Conservation (phyloP, 345 rosid species). For the Linum trigynum region DNA sequence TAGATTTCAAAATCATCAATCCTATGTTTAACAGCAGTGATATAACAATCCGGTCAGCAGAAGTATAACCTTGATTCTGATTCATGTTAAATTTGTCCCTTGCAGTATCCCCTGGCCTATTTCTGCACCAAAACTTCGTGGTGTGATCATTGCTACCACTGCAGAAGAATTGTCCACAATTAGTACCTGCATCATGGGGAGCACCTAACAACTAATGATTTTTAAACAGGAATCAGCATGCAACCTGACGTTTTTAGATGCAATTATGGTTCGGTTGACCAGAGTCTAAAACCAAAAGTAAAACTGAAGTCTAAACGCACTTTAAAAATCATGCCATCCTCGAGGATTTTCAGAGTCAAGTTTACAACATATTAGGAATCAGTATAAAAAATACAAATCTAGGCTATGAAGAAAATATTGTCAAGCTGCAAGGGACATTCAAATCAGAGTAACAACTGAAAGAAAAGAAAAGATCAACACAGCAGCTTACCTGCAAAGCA, state of each 20-base stretch:
- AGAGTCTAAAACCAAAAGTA: background rate
- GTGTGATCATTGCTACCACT: slow-evolving; percentile 97
- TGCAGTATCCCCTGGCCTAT: slow-evolving; percentile 87
- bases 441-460: background rate
- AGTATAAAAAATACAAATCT: background rate
- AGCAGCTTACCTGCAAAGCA: slow-evolving; percentile 76
- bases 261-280: background rate
- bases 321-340: background rate
- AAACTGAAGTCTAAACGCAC: background rate
- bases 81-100: slow-evolving; percentile 64
- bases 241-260: background rate
- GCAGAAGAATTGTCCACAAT: slow-evolving; percentile 31
- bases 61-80: slow-evolving; percentile 61
- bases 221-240: background rate
- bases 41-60: background rate
- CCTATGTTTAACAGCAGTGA: too few species aligned
- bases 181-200: slow-evolving; percentile 11
- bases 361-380: background rate
- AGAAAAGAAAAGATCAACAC: background rate
- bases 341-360: background rate
- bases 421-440: background rate
- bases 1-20: background rate
- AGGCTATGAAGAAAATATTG: background rate
- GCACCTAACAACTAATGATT: slow-evolving; percentile 1
- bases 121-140: slow-evolving; percentile 97